Evolutionary conservation across 2,329 filamentous ascomycete genomes (phyloP).

Genomic region (Talaromyces sp.): DNA sequence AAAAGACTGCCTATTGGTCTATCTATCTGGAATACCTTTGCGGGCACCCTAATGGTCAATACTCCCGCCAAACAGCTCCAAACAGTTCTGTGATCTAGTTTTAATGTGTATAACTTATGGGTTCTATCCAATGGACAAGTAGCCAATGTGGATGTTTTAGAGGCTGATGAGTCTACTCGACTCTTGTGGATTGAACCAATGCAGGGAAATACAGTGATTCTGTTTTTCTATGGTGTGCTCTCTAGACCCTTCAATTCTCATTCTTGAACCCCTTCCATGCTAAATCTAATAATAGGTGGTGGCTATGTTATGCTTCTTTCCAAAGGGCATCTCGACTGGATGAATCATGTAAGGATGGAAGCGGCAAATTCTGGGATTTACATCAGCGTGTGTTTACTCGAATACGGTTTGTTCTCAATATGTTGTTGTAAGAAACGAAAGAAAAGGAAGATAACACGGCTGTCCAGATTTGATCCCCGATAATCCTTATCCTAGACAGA

Average conservation of each 20-base stretch:
- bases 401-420: not conserved
- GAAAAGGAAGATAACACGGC: slow-evolving; percentile 17
- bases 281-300: slow-evolving; percentile 12
- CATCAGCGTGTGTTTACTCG: not conserved
- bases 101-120: slow-evolving; percentile 17
- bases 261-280: not conserved
- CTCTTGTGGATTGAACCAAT: slow-evolving; percentile 17
- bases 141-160: not conserved
- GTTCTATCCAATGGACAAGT: not conserved
- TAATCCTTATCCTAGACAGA: slow-evolving; percentile 17
- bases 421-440: slow-evolving; percentile 2
- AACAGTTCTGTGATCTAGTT: slow-evolving; percentile 15
- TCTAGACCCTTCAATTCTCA: not conserved
- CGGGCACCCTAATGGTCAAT: slow-evolving; percentile 14
- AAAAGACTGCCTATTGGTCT: slow-evolving; percentile 5
- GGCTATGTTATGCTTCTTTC: slow-evolving; percentile 22
- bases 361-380: slow-evolving; percentile 9
- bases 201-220: slow-evolving; percentile 13
- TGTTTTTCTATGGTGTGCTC: slow-evolving; percentile 20
- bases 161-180: slow-evolving; percentile 10
- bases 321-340: slow-evolving; percentile 19
- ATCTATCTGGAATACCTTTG: slow-evolving; percentile 13
- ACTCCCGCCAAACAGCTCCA: slow-evolving; percentile 15
- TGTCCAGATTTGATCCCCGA: slow-evolving; percentile 17
- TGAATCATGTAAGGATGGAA: slow-evolving; percentile 15